Evolutionary conservation across 1,139 yeast genomes (phyloP).

Genomic region (Geotrichum candidum): DNA sequence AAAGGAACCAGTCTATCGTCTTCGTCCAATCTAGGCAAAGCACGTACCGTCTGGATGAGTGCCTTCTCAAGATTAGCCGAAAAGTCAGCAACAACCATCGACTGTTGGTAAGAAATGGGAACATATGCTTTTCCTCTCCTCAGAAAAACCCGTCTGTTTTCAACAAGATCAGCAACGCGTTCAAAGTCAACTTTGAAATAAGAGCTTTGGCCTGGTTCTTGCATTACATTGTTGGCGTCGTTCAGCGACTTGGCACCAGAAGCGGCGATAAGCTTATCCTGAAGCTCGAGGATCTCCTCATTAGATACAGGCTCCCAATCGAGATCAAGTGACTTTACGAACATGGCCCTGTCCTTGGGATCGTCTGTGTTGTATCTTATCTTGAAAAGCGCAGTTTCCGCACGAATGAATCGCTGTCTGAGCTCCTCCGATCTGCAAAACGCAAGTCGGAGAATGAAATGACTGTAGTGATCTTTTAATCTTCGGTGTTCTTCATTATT

Average conservation of each 20-base stretch:
- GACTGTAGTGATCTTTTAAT: slow-evolving; percentile 87
- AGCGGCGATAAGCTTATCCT: slow-evolving; percentile 51
- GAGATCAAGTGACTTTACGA: slow-evolving; percentile 48
- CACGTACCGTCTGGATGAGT: slow-evolving; percentile 64
- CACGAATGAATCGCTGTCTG: slow-evolving; percentile 66
- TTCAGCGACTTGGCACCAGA: slow-evolving; percentile 33
- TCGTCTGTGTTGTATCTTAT: slow-evolving; percentile 64
- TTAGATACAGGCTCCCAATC: slow-evolving; percentile 66
- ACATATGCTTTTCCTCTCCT: slow-evolving; percentile 72
- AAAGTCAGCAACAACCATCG: slow-evolving; percentile 62
- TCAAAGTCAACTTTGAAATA: slow-evolving; percentile 80
- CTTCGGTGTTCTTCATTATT: slow-evolving; percentile 48
- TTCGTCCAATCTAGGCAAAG: slow-evolving; percentile 81
- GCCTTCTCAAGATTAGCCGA: slow-evolving; percentile 47
- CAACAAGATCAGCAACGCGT: slow-evolving; percentile 68
- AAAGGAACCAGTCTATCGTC: slow-evolving; percentile 86
- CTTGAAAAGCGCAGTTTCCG: slow-evolving; percentile 70
- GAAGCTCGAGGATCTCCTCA: slow-evolving; percentile 52
- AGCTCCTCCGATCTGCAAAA: slow-evolving; percentile 85
- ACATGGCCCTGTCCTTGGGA: slow-evolving; percentile 62
- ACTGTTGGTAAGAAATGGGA: slow-evolving; percentile 74
- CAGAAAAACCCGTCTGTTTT: slow-evolving; percentile 61
- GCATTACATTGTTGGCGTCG: background rate
- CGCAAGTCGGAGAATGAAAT: slow-evolving; percentile 77
- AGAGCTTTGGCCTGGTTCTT: background rate